Percentiles rank a stretch among this genome's conserved stretches.
phyloP scores from a whole-genome alignment of 441 rosid species.

The Eugenia klotzschiana region DNA sequence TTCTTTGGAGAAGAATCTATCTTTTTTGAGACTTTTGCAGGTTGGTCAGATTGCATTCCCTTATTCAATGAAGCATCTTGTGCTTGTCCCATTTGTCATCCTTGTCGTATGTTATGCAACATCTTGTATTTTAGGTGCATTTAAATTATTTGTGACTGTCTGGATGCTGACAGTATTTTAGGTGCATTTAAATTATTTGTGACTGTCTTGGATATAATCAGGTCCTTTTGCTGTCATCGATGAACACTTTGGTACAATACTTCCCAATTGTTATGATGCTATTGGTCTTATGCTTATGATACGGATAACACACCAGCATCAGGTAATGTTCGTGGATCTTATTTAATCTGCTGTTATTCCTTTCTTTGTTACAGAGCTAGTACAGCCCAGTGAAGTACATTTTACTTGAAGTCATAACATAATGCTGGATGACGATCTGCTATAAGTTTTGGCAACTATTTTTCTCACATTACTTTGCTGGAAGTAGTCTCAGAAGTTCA shows the following conservation, averaged over 20 bases:
- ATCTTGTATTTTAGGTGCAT: neutral
- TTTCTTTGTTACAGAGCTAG: neutral
- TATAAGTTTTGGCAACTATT: neutral
- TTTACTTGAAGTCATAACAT: neutral
- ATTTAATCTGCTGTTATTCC: neutral
- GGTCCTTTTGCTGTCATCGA: slow-evolving; percentile 98
- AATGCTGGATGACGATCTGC: neutral
- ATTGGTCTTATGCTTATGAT: slow-evolving; percentile 98
- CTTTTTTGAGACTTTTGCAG: slow-evolving; percentile 79
- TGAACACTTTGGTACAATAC: slow-evolving; percentile 79
- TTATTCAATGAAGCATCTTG: neutral
- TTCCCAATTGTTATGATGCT: slow-evolving; percentile 90
- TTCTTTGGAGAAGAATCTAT: slow-evolving; percentile 94
- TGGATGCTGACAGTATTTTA: neutral
- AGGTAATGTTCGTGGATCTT: slow-evolving; percentile 35
- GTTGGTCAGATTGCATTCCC: slow-evolving; percentile 20
- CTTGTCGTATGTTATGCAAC: neutral
- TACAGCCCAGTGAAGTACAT: neutral
- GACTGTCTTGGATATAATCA: slow-evolving; percentile 8
- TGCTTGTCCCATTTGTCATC: neutral
- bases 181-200: neutral
- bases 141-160: neutral
- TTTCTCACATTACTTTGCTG: neutral
- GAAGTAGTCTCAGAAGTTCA: neutral
- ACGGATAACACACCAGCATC: slow-evolving; percentile 91